Evolutionary conservation across 1,284 basidiomycete genomes (phyloP), one percentile per base, ranked within the genome.

Genomic region (Sanghuangporus weigelae): DNA sequence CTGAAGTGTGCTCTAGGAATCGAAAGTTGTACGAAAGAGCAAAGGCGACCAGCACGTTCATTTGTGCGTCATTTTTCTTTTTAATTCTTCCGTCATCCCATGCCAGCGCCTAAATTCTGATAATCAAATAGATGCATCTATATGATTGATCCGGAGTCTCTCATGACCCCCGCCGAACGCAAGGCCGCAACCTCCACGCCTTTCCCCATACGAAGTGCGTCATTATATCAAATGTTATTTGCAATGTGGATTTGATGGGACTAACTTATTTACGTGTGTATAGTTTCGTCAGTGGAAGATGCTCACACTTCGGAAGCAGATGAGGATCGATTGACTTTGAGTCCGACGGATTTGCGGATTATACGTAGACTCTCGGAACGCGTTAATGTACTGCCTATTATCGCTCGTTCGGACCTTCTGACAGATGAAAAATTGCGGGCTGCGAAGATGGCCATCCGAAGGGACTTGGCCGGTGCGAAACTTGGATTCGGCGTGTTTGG

Each of bases 41-140:
- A 92, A 89, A 75, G 91, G 89, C 62, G 91, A 93, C 74, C 86
- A 91, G 71, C 89, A 92, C 71, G 85, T 93, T 70, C 89, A 93
- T 75, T 74, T 93, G 89, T 93, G 71, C 74, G 89, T 74, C 50
- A 31, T 49, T 59, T 23, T 59, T 31, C 26, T 3, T 31, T 31
- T 51, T 14, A 51, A 14, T 38, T 54, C 53, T 63, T 50, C 31
- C 39, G 51, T 57, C 46, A 59, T 51, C 36, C 36, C 53, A 48
- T 49, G n/a, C 46, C 62, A 57, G 35, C 64, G 49, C 49, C 36
- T 19, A 54, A 31, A 53, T 42, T 51, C 57, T 60, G 31, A 59
- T 50, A 63, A 70, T 75, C 69, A 64, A 51, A 61, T 26, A 90
- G 89, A 60, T 90, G 87, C 72, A 88, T 93, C 66, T 93, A 93